These are phyloP conservation scores for Aspergillus wentii DNA, from an alignment of 495 filamentous ascomycete genomes.

Conservation along the genomic window DNA sequence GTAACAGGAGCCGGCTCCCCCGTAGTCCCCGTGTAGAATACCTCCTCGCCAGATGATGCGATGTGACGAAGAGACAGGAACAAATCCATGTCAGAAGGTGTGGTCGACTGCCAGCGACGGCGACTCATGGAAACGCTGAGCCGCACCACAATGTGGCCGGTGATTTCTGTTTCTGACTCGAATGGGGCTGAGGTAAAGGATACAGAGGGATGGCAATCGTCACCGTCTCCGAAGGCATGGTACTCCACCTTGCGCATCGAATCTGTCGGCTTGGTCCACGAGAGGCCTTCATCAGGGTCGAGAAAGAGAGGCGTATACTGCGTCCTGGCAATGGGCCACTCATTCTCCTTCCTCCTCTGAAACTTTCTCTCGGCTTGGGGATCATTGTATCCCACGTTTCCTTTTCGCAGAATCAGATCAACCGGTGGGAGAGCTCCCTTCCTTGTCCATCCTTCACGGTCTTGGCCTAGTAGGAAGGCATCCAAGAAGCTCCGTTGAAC, in stretches of 20 bases:
- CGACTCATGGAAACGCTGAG: slow-evolving; percentile 54
- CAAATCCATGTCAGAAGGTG: slow-evolving; percentile 55
- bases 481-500: slow-evolving; percentile 61
- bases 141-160: slow-evolving; percentile 59
- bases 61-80: slow-evolving; percentile 61
- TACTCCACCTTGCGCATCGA: slow-evolving; percentile 40
- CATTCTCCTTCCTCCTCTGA: slow-evolving; percentile 45
- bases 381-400: slow-evolving; percentile 59
- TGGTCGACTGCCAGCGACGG: slow-evolving; percentile 22
- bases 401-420: slow-evolving; percentile 53
- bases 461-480: slow-evolving; percentile 63
- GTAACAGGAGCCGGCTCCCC: slow-evolving; percentile 40
- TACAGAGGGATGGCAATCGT: slow-evolving; percentile 37
- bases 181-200: slow-evolving; percentile 53
- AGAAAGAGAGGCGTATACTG: slow-evolving; percentile 55
- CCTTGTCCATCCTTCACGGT: slow-evolving; percentile 56
- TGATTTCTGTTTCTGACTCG: slow-evolving; percentile 56
- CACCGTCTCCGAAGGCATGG: slow-evolving; percentile 47
- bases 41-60: slow-evolving; percentile 47
- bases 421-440: slow-evolving; percentile 53
- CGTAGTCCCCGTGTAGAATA: slow-evolving; percentile 59
- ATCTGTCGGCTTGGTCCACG: slow-evolving; percentile 2
- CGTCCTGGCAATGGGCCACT: slow-evolving; percentile 62
- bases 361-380: slow-evolving; percentile 49
- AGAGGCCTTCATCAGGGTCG: slow-evolving; percentile 32